These are phyloP conservation scores for Epithele typhae DNA, from an alignment of 768 basidiomycete genomes.

Conservation along the genomic window DNA sequence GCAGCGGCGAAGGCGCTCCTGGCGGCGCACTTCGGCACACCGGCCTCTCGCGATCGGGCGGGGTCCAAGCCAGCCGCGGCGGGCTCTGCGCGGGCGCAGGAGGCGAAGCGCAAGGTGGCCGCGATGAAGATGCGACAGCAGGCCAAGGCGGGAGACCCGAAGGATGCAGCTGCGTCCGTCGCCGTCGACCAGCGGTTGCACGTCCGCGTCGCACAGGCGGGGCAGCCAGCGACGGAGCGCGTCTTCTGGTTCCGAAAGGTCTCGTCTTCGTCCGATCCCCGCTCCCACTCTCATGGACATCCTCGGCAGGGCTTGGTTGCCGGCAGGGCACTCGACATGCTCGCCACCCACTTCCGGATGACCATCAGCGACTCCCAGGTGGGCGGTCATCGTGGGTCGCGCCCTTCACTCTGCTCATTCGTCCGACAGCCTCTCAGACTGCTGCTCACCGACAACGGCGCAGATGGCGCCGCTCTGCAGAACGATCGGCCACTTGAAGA, in stretches of 20 bases:
- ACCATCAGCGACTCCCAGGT: slow-evolving; percentile 30
- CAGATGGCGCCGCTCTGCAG: slow-evolving; percentile 30
- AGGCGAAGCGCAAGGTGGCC: slow-evolving; percentile 52
- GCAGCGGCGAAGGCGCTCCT: slow-evolving; percentile 49
- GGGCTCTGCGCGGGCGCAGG: slow-evolving; percentile 49
- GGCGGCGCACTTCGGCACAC: slow-evolving; percentile 43
- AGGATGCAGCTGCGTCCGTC: slow-evolving; percentile 43
- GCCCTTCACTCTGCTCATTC: background rate
- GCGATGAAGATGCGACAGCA: slow-evolving; percentile 73
- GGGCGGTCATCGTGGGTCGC: slow-evolving; percentile 9
- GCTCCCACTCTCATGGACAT: no score
- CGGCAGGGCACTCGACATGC: slow-evolving; percentile 61
- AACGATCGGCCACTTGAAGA: slow-evolving; percentile 45
- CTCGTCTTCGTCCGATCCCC: slow-evolving; percentile 10
- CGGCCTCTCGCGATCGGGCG: slow-evolving; percentile 12
- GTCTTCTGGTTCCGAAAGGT: slow-evolving; percentile 76
- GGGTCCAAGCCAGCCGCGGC: slow-evolving; percentile 28
- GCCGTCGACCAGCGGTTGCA: slow-evolving; percentile 56
- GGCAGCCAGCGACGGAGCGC: slow-evolving; percentile 33
- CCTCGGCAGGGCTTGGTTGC: slow-evolving; percentile 42
- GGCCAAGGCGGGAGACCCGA: slow-evolving; percentile 59
- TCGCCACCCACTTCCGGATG: slow-evolving; percentile 35
- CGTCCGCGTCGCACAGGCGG: slow-evolving; percentile 38
- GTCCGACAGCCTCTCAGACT: slow-evolving; percentile 40
- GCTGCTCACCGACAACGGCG: slow-evolving; percentile 18